These are phyloP conservation scores for Nadsonia commutata DNA, from an alignment of 1,139 yeast species.

Conservation along the genomic window DNA sequence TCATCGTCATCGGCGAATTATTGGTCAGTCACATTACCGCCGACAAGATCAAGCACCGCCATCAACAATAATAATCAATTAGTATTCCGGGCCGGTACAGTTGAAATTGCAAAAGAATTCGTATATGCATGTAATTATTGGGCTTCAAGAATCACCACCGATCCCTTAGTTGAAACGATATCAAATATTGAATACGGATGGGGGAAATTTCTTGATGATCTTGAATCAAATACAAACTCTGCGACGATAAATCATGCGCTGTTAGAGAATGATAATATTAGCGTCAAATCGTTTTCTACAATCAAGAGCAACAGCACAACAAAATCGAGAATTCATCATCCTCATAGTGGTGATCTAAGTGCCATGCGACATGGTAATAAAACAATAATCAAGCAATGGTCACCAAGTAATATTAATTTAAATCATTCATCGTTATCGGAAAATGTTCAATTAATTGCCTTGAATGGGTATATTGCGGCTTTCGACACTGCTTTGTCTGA, in stretches of 20 bases:
- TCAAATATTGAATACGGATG: slow-evolving; percentile 77
- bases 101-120: slow-evolving; percentile 55
- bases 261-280: neutral
- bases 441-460: slow-evolving; percentile 16
- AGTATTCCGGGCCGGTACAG: slow-evolving; percentile 39
- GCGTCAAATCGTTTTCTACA: slow-evolving; percentile 4
- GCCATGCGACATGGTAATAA: neutral
- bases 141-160: slow-evolving; percentile 75
- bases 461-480: slow-evolving; percentile 13
- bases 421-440: slow-evolving; percentile 16
- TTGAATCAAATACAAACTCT: neutral
- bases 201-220: slow-evolving; percentile 26
- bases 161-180: slow-evolving; percentile 49
- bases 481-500: slow-evolving; percentile 15
- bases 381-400: slow-evolving; percentile 18
- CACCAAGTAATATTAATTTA: slow-evolving; percentile 18
- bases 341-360: neutral
- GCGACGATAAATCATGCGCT: neutral
- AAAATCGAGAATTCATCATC: neutral
- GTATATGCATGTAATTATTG: slow-evolving; percentile 75
- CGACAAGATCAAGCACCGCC: slow-evolving; percentile 10
- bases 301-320: slow-evolving; percentile 1
- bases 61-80: slow-evolving; percentile 22
- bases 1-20: neutral
- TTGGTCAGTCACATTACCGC: neutral